phyloP scores from a whole-genome alignment of 2,329 filamentous ascomycete genomes.

The Pestalotiopsis sp. region DNA sequence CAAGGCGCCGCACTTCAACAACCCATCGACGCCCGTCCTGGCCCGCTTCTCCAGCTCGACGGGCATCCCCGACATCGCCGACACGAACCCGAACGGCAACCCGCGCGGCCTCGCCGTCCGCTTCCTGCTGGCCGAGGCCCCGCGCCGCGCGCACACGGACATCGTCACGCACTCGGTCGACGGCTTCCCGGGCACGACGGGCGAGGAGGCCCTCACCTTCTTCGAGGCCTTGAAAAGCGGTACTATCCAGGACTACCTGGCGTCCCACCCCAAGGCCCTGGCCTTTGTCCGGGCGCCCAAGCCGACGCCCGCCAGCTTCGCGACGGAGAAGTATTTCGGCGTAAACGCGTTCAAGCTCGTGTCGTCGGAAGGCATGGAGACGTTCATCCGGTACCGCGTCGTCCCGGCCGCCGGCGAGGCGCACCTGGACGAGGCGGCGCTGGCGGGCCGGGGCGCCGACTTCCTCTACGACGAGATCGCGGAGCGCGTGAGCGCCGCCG shows the following conservation, averaged over 20 bases:
- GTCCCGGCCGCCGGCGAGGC: slow-evolving; percentile 45
- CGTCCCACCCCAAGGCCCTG: slow-evolving; percentile 45
- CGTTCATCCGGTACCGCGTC: slow-evolving; percentile 51
- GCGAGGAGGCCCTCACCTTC: slow-evolving; percentile 54
- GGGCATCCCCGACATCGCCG: slow-evolving; percentile 51
- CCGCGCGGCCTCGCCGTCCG: slow-evolving; percentile 52
- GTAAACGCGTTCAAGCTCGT: slow-evolving; percentile 53
- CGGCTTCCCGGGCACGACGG: slow-evolving; percentile 54
- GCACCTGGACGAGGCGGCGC: slow-evolving; percentile 38
- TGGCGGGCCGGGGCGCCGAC: slow-evolving; percentile 38
- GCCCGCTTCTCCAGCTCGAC: slow-evolving; percentile 55
- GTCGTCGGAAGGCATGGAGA: slow-evolving; percentile 40
- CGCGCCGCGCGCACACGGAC: slow-evolving; percentile 54
- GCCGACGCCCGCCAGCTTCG: slow-evolving; percentile 51
- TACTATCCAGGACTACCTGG: slow-evolving; percentile 43
- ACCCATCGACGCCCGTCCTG: slow-evolving; percentile 44
- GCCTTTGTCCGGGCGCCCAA: slow-evolving; percentile 52
- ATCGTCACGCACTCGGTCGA: slow-evolving; percentile 55
- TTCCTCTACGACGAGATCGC: slow-evolving; percentile 54
- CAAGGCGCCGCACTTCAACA: slow-evolving; percentile 49
- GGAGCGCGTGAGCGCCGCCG: slow-evolving; percentile 32
- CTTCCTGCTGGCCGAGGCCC: slow-evolving; percentile 42
- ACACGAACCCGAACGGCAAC: slow-evolving; percentile 47
- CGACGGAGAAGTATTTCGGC: slow-evolving; percentile 47
- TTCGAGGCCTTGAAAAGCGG: slow-evolving; percentile 43